These are phyloP conservation scores for Globisporangium carolinianum DNA, from an alignment of 352 stramenopile species.

Conservation along the genomic window DNA sequence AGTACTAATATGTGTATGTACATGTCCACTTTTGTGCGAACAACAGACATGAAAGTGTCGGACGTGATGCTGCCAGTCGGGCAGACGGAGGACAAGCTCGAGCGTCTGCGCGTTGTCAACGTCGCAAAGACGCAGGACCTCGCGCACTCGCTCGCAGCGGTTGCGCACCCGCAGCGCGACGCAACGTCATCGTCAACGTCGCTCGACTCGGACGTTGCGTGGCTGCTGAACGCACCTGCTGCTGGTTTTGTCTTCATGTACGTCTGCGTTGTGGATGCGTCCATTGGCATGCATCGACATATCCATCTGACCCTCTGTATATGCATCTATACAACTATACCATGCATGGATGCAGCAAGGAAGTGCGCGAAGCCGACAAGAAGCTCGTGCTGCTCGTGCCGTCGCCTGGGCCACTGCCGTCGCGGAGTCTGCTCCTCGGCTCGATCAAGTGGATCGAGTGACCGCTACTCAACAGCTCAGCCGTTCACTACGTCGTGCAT, in stretches of 20 bases:
- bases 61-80: conserved; percentile 82
- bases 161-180: conserved; percentile 39
- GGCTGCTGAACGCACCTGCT: conserved; percentile 49
- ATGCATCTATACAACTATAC: background rate
- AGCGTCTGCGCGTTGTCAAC: conserved; percentile 58
- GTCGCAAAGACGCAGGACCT: conserved; percentile 71
- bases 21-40: background rate
- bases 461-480: background rate
- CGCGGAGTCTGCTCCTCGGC: conserved; percentile 67
- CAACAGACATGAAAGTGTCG: conserved; percentile 74
- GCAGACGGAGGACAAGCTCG: conserved; percentile 61
- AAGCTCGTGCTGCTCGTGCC: conserved; percentile 81
- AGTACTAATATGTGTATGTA: background rate
- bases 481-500: too few species aligned
- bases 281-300: background rate
- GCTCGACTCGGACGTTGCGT: conserved; percentile 41
- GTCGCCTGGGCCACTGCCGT: conserved; percentile 69
- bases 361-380: conserved; percentile 66
- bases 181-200: conserved; percentile 15
- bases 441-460: conserved; percentile 86
- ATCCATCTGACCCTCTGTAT: background rate
- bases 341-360: conserved; percentile 36
- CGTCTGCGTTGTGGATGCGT: conserved; percentile 12
- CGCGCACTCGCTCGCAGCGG: conserved; percentile 64
- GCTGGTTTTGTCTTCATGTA: conserved; percentile 85